These are phyloP conservation scores for Clarireedia hainanense DNA, from an alignment of 2,329 filamentous ascomycete species.

Conservation along the genomic window DNA sequence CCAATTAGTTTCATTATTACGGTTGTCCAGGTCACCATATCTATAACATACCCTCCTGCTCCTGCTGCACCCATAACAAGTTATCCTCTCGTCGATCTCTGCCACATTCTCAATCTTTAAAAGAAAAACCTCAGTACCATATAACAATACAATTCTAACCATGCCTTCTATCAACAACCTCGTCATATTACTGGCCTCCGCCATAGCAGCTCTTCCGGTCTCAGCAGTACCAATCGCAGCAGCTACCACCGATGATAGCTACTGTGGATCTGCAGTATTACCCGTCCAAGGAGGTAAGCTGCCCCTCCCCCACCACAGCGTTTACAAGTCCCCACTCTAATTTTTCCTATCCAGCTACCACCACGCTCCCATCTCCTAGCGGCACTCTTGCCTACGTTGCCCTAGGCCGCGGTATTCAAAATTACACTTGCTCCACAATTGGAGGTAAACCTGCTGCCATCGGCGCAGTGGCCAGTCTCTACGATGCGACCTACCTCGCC, in stretches of 20 bases:
- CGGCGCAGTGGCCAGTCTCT: constrained; percentile 28
- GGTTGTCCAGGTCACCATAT: too few species aligned
- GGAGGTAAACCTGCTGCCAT: constrained; percentile 16
- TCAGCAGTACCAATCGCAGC: background rate
- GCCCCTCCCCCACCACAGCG: background rate
- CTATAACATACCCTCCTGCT: too few species aligned
- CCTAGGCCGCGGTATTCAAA: constrained; percentile 29
- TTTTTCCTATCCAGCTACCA: constrained; percentile 12
- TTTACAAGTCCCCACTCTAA: background rate
- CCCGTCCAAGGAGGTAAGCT: constrained; percentile 3
- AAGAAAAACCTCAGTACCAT: too few species aligned
- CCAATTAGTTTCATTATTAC: background rate
- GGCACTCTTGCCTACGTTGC: constrained; percentile 24
- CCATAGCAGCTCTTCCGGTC: background rate
- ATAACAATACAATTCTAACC: too few species aligned
- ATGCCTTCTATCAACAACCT: too few species aligned
- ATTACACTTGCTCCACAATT: constrained; percentile 26
- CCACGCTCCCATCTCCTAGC: constrained; percentile 20
- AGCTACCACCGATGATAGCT: background rate
- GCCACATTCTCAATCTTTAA: too few species aligned
- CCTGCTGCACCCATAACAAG: too few species aligned
- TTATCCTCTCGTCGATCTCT: too few species aligned
- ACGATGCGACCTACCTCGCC: constrained; percentile 24
- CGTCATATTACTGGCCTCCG: background rate
- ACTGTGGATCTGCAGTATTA: background rate